Base-by-base conservation (phyloP, 2,329 filamentous ascomycete species). In the Xylariales sp. region DNA sequence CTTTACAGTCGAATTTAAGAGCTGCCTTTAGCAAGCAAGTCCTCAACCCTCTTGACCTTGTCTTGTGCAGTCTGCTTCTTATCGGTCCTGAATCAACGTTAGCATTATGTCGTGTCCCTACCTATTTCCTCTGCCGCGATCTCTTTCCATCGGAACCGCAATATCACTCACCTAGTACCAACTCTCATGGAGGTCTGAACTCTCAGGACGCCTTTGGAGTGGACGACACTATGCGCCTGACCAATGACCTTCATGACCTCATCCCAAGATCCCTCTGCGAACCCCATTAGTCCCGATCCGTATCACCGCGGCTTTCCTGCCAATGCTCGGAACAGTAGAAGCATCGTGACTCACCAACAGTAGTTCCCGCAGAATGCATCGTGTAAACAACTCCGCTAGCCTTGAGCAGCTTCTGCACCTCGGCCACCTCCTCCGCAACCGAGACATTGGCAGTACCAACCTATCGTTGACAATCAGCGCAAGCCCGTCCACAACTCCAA, bases 331-430 rank as follows among this genome's bases (percentile, higher is more conserved):
- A n/a, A 11, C 19, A n/a, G 31, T 27, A 27, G 35, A 21, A 32
- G 28, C 42, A 21, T 22, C 19, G 6, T n/a, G 20, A 70, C 82
- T 44, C 70, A 93, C 88, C 89, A 42, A 97, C 78, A 0, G 91
- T 97, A 0, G 91, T 96, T 10, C 91, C 93, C 2, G 89, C 90
- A 19, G 87, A 90, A 66, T 97, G 91, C 88, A 97, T 93, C 34
- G 77, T 82, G 60, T 90, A 91, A 49, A 80, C 82, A 48, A 97
- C 63, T 2, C 88, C 88, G 52, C 85, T 93, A 40, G 78, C 80
- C 63, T 85, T 81, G 54, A 98, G 75, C 25, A 97, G 73, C 43
- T 83, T 80, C 68, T 97, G 91, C 27, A 97, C 88, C 48, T 86
- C 82, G 24, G 91, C 91, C 21, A 98, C 82, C 60, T 97, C 86